phyloP scores from a whole-genome alignment of 306 rosid genomes.

The Lathyrus oleraceus region DNA sequence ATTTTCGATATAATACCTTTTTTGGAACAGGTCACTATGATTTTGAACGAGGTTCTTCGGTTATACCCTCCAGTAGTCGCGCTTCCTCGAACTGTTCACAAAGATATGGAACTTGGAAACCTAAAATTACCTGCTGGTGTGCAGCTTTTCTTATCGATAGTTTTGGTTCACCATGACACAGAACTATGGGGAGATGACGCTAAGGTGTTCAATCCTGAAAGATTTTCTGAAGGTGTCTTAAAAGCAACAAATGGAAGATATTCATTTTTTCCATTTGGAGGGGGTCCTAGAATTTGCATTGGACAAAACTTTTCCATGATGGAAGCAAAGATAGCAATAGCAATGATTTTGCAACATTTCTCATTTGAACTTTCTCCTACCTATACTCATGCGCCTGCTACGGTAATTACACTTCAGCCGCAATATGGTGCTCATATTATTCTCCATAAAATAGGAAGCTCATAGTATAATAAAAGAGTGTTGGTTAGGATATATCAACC shows the following conservation, averaged over 20 bases:
- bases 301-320: not conserved
- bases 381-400: not conserved
- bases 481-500: not conserved
- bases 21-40: not conserved
- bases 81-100: not conserved
- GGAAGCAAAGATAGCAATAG: not conserved
- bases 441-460: not conserved
- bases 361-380: not conserved
- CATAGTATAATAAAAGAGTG: not conserved
- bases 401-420: conserved; percentile 23
- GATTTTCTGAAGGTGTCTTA: conserved; percentile 52
- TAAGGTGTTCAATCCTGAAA: conserved; percentile 57
- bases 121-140: not conserved
- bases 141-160: not conserved
- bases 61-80: not conserved
- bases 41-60: not conserved
- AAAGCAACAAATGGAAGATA: conserved; percentile 29
- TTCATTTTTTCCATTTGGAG: conserved; percentile 56
- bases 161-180: not conserved
- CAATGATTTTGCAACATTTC: not conserved
- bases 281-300: conserved; percentile 66
- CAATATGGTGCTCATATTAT: conserved; percentile 19
- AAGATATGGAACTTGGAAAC: not conserved
- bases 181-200: conserved; percentile 43
- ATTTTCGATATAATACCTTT: not conserved